These are phyloP conservation scores for Fusarium duplospermum DNA, from an alignment of 2,329 filamentous ascomycete species.

Conservation along the genomic window DNA sequence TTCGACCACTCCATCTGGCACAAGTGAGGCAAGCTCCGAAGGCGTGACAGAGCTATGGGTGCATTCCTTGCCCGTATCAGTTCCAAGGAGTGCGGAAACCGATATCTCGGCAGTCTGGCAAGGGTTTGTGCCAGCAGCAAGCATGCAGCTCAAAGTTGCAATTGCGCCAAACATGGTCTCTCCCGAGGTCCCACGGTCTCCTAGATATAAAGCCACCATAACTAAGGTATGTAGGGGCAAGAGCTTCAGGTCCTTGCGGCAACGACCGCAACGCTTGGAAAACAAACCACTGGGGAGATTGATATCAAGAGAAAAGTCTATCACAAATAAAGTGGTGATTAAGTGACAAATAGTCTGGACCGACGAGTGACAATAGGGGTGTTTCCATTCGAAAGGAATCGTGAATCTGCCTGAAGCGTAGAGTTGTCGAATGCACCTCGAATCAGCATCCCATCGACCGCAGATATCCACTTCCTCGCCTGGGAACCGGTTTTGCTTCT, in stretches of 20 bases:
- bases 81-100: rapidly evolving
- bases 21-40: not conserved
- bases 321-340: not conserved
- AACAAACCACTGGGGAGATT: not conserved
- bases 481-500: not conserved
- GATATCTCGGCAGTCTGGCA: not conserved
- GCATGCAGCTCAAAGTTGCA: not conserved
- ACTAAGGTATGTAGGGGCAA: not conserved
- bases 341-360: not conserved
- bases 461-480: not conserved
- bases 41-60: not conserved
- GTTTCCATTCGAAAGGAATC: not conserved
- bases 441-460: not conserved
- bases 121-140: rapidly evolving
- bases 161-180: not conserved
- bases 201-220: not conserved
- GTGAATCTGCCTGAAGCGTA: not conserved
- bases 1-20: not conserved
- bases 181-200: not conserved
- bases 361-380: not conserved
- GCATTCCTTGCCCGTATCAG: not conserved
- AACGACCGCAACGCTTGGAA: not conserved
- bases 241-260: not conserved
- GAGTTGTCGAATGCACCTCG: not conserved
- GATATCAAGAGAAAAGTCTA: not conserved